A percentile compares a stretch with the other conserved stretches of the same genome.
These are phyloP conservation scores for Prunus fruticosa DNA, from an alignment of 306 rosid species.

Conservation along the genomic window DNA sequence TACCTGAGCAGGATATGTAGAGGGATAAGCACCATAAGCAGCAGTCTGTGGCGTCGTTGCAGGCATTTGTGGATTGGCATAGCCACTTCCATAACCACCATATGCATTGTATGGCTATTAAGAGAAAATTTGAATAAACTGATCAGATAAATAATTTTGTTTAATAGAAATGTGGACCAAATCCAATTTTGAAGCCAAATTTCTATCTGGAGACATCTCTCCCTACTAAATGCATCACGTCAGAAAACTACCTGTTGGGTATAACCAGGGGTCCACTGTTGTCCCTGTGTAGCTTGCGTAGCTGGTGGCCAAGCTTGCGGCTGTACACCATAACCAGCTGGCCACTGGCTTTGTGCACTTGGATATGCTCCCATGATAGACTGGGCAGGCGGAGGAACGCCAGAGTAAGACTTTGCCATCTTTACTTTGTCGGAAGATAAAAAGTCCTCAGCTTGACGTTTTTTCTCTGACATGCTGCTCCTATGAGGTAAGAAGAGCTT, in stretches of 20 bases:
- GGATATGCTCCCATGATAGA: slow-evolving; percentile 80
- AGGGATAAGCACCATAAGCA: slow-evolving; percentile 78
- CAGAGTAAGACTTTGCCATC: slow-evolving; percentile 62
- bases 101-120: slow-evolving; percentile 76
- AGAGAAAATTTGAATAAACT: slow-evolving; percentile 19
- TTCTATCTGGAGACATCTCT: not conserved
- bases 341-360: slow-evolving; percentile 79
- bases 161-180: not conserved
- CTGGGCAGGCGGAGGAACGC: slow-evolving; percentile 77
- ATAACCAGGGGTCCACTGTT: slow-evolving; percentile 95
- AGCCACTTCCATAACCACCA: slow-evolving; percentile 65
- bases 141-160: not conserved
- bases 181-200: not conserved
- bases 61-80: slow-evolving; percentile 62
- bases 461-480: slow-evolving; percentile 84
- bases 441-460: slow-evolving; percentile 93
- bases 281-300: slow-evolving; percentile 78
- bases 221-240: not conserved
- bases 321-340: slow-evolving; percentile 71
- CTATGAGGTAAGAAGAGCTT: slow-evolving; percentile 80
- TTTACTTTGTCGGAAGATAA: slow-evolving; percentile 85
- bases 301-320: slow-evolving; percentile 96
- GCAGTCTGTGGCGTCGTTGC: slow-evolving; percentile 59
- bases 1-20: slow-evolving; percentile 91
- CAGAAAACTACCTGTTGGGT: slow-evolving; percentile 62